These are phyloP conservation scores for Coemansia sp. DNA, from an alignment of 192 early-diverging fungal species.

Conservation along the genomic window DNA sequence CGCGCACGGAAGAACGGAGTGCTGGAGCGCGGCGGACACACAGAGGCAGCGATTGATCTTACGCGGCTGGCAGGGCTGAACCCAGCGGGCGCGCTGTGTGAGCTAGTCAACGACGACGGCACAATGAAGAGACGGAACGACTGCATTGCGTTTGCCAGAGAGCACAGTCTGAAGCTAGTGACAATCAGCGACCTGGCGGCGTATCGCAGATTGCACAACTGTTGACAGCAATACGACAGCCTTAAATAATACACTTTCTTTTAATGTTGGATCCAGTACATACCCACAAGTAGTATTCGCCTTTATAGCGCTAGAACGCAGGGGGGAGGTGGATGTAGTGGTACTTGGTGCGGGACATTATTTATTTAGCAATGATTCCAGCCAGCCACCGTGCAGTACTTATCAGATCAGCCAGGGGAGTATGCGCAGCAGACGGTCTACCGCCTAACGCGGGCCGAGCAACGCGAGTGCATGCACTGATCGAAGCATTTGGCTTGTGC, in stretches of 20 bases:
- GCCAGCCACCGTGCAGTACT: slow-evolving; percentile 9
- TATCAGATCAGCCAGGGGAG: slow-evolving; percentile 35
- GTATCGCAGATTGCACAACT: slow-evolving; percentile 59
- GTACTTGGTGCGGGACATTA: background rate
- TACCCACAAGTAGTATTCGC: background rate
- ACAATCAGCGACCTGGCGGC: slow-evolving; percentile 84
- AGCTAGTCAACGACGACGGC: slow-evolving; percentile 89
- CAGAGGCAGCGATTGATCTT: slow-evolving; percentile 90
- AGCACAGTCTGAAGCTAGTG: slow-evolving; percentile 81
- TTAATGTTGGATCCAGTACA: background rate
- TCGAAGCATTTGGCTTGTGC: slow-evolving; percentile 32
- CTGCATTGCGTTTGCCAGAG: slow-evolving; percentile 78
- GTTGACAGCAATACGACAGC: background rate
- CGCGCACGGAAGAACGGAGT: slow-evolving; percentile 80
- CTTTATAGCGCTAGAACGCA: background rate
- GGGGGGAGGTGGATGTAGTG: background rate
- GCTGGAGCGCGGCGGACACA: slow-evolving; percentile 88
- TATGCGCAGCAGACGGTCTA: slow-evolving; percentile 37
- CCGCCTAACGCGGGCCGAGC: slow-evolving; percentile 43
- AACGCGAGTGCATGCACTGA: slow-evolving; percentile 47
- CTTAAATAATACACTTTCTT: background rate
- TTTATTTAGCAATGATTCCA: background rate
- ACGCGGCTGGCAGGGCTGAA: slow-evolving; percentile 77
- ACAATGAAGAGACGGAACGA: slow-evolving; percentile 94
- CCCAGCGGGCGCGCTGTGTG: slow-evolving; percentile 89